A percentile compares a stretch with the other conserved stretches of the same genome.
Conservation (phyloP, 805 yeast genomes). For the Barnettozyma salicaria region DNA sequence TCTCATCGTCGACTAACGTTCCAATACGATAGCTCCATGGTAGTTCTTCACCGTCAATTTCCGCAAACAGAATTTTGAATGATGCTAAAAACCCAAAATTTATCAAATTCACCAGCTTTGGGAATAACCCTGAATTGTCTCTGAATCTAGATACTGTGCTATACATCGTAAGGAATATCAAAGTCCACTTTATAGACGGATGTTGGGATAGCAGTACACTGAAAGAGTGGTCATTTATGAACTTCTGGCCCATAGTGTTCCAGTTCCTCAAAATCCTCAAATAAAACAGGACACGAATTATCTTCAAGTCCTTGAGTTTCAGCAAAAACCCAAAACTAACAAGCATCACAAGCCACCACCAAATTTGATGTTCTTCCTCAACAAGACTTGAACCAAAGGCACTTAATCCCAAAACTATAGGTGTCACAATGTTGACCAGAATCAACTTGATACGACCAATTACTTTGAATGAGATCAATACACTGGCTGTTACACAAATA, state of each 20-base stretch:
- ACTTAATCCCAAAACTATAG: conserved; percentile 40
- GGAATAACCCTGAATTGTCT: conserved; percentile 1
- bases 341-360: conserved; percentile 67
- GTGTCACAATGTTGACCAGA: conserved; percentile 1
- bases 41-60: conserved; percentile 9
- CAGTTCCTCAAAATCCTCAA: conserved; percentile 68
- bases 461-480: conserved; percentile 2
- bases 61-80: conserved; percentile 7
- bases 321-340: conserved; percentile 1
- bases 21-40: conserved; percentile 6
- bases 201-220: not conserved
- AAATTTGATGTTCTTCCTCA: conserved; percentile 93
- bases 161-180: conserved; percentile 26
- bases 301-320: conserved; percentile 1
- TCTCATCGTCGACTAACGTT: conserved; percentile 2
- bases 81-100: not conserved
- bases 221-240: conserved; percentile 27
- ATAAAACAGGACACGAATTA: conserved; percentile 3
- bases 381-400: conserved; percentile 84
- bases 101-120: conserved; percentile 1
- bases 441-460: not conserved
- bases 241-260: conserved; percentile 89
- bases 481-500: conserved; percentile 11
- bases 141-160: conserved; percentile 3
- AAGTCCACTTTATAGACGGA: conserved; percentile 39